Evolutionary conservation across 2,329 filamentous ascomycete species (phyloP), one percentile per base, ranked within the genome.

Genomic region (Gaeumannomyces sp.): DNA sequence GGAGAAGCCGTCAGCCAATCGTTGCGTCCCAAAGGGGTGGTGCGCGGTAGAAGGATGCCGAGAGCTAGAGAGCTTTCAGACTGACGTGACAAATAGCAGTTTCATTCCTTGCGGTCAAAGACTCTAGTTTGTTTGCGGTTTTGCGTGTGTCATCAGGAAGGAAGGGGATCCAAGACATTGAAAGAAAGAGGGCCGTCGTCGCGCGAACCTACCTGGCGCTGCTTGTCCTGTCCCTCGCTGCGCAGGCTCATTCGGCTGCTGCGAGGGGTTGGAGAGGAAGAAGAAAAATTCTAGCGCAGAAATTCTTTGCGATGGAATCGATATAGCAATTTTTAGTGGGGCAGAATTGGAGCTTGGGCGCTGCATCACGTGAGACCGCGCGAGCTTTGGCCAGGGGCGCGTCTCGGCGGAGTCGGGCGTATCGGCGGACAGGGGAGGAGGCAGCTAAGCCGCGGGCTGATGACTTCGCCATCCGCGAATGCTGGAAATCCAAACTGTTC

Each of bases 91-190:
- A 91, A 87, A 86, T 83, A 76, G 78, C 86, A 78, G 89, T 94
- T 93, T 93, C 91, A 94, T 89, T 84, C 87, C 83, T 77, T 76
- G 76, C 81, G 89, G 88, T 96, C 92, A 95, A 95, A 96, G 92
- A 96, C 92, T 96, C 92, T 96, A 96, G 91, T 93, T 93, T 89
- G 91, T 93, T 93, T 89, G 88, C 85, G 89, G 90, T 92, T 89
- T 85, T 83, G 81, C 82, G 77, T 77, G 80, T 92, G 88, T 93
- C 91, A 94, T 94, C 91, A 92, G 76, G 79, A 78, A 81, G 74
- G 70, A 68, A 67, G 70, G 71, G 69, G 66, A 61, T 61, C 45
- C 69, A 64, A 68, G 60, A 33, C 25, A n/a, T n/a, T 4, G 25
- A 16, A 27, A 50, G 19, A 22, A 22, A 45, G 6, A 7, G 38